Base-by-base conservation (phyloP, 257 asterid species). In the Nicotiana knightiana region DNA sequence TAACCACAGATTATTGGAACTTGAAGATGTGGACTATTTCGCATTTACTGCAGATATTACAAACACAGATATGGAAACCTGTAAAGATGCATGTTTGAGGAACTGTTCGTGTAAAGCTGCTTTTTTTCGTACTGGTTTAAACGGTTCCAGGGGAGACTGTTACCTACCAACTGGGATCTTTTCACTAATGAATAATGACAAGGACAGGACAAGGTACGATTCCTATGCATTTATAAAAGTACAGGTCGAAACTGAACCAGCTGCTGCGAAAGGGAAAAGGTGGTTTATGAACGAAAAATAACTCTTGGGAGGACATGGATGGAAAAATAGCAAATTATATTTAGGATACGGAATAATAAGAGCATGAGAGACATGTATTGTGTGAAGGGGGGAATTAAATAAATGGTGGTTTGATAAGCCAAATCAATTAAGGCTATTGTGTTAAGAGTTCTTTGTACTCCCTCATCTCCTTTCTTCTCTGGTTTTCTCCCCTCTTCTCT, bases 51-150 rank as follows among this genome's bases (percentile, higher is more conserved):
- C 79, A 48, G 79, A 73, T 73, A 73, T 73, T 13, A 24, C 73
- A 6, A 24, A 75, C 77, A 67, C 82, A 13, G 70, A 76, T 64
- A 26, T 18, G 79, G 81, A 57, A 9, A 67, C 55, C 11, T 85
- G 87, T 80, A 82, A 67, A 55, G 32, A 64, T 15, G 24, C 59
- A 4, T 82, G 87, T 12, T 55, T 82, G 9, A 51, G 6, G 18
- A 77, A 77, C 17, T 85, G 87, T 76, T 84, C 87, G 4, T 84
- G 87, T 65, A 77, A 82, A 77, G 87, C 83, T 18, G 67, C 66
- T 3, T 63, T 81, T 10, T 85, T 85, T 18, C 43, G 35, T 12
- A 17, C n/a, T 46, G 62, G 39, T 1, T 66, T 57, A 8, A 63
- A 21, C 43, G 7, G 46, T 15, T 70, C 79, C 46, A 6, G 4